Percentiles rank a stretch among this genome's conserved stretches.
These are phyloP conservation scores for Pleurotus ostreatus DNA, from an alignment of 768 basidiomycete genomes.

Conservation along the genomic window DNA sequence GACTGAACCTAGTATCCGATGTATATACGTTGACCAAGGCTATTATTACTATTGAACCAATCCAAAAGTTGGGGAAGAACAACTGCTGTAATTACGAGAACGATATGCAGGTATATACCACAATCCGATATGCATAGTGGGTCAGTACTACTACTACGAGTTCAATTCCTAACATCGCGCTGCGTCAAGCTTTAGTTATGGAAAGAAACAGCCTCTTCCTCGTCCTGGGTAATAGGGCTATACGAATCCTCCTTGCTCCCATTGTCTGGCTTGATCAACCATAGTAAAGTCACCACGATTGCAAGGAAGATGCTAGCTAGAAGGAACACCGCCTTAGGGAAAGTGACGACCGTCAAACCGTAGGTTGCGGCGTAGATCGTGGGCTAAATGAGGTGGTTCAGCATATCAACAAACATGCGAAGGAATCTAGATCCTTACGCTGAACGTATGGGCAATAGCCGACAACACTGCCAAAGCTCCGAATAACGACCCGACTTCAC, in stretches of 20 bases:
- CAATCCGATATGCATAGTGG: too few species aligned
- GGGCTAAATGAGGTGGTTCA: constrained; percentile 39
- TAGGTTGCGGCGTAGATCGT: constrained; percentile 67
- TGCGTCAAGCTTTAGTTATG: too few species aligned
- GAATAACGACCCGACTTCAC: constrained; percentile 59
- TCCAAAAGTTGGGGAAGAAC: too few species aligned
- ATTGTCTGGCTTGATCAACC: constrained; percentile 8
- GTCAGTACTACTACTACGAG: too few species aligned
- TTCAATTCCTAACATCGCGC: too few species aligned
- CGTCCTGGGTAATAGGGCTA: not conserved
- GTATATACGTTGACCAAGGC: too few species aligned
- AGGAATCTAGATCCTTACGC: constrained; percentile 28
- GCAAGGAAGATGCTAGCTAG: constrained; percentile 54
- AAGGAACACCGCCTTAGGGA: constrained; percentile 66
- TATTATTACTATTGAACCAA: too few species aligned
- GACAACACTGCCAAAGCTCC: constrained; percentile 69
- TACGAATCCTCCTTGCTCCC: constrained; percentile 1
- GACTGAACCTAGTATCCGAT: too few species aligned
- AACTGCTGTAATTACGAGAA: too few species aligned
- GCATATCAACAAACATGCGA: not conserved
- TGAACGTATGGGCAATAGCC: constrained; percentile 62
- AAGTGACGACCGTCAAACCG: constrained; percentile 55
- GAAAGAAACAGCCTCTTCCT: not conserved
- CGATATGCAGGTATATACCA: too few species aligned
- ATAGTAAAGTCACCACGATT: constrained; percentile 30